phyloP scores from a whole-genome alignment of 768 basidiomycete species.

The Pleurotus cornucopiae region DNA sequence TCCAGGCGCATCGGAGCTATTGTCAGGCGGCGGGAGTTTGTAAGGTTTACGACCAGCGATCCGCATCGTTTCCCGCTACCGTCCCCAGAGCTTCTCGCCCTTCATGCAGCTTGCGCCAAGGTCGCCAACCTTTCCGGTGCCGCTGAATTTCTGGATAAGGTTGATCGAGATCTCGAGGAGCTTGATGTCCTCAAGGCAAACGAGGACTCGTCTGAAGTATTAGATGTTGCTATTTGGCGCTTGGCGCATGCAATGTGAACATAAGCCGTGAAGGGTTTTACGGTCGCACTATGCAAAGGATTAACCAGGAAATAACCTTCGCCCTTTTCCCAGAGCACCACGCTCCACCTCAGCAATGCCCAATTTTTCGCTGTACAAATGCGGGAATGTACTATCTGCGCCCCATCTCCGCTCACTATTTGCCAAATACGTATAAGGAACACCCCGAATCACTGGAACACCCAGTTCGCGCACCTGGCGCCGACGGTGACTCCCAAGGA shows the following conservation, averaged over 20 bases:
- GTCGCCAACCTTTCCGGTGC: conserved; percentile 34
- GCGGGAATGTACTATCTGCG: conserved; percentile 1
- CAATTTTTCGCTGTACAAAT: conserved; percentile 7
- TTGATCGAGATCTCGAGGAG: conserved; percentile 21
- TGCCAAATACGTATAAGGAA: neutral
- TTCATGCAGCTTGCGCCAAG: conserved; percentile 31
- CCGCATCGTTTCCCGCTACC: conserved; percentile 19
- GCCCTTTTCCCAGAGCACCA: neutral
- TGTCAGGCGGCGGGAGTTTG: neutral
- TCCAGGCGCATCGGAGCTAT: neutral
- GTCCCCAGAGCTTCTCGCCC: conserved; percentile 16
- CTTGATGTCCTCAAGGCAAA: too few relatives aligned
- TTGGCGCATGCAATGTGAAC: too few relatives aligned
- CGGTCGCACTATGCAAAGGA: neutral
- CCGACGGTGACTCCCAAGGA: neutral
- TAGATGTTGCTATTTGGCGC: too few relatives aligned
- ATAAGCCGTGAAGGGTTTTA: too few relatives aligned
- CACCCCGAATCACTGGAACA: neutral
- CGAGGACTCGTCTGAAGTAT: too few relatives aligned
- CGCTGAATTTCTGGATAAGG: conserved; percentile 22
- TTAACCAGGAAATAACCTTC: conserved; percentile 1
- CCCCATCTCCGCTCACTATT: neutral
- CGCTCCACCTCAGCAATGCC: conserved; percentile 2
- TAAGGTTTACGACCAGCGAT: neutral
- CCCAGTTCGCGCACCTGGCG: neutral